Evolutionary conservation across 2,329 filamentous ascomycete genomes (phyloP).

Genomic region (Talaromyces atroroseus): DNA sequence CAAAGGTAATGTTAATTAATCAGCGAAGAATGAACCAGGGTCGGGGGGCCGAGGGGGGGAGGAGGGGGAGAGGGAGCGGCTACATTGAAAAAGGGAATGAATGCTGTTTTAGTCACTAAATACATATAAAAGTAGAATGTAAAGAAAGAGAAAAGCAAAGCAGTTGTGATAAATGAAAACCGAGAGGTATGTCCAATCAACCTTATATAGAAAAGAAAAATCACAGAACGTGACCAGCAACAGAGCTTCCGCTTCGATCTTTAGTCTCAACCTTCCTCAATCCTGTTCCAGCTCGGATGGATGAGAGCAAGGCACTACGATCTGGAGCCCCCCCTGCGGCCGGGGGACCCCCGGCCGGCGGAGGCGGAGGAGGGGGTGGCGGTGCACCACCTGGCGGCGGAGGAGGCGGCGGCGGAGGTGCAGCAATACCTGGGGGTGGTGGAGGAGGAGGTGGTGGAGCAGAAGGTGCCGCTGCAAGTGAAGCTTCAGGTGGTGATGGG

Average conservation of each 20-base stretch:
- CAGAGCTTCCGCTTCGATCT: constrained; percentile 68
- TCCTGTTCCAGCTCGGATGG: constrained; percentile 74
- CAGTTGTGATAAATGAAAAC: background rate
- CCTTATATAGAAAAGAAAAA: constrained; percentile 10
- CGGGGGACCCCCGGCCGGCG: constrained; percentile 39
- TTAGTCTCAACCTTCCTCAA: constrained; percentile 86
- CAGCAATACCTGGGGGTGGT: constrained; percentile 28
- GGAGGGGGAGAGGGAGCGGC: no score
- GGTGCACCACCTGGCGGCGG: constrained; percentile 20
- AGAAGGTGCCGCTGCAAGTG: constrained; percentile 21
- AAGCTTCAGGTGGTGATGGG: constrained; percentile 25
- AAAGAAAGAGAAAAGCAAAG: background rate
- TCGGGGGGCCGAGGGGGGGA: no score
- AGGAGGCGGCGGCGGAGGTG: constrained; percentile 28
- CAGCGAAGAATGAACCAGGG: no score
- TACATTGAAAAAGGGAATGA: constrained; percentile 12
- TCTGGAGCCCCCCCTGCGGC: constrained; percentile 46
- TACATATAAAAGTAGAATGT: background rate
- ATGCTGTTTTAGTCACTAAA: background rate
- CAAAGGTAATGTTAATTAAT: no score
- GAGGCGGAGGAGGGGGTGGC: constrained; percentile 25
- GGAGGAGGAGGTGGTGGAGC: constrained; percentile 42
- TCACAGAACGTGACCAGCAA: constrained; percentile 67
- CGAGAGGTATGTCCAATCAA: background rate
- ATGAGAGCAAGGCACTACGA: constrained; percentile 62